Evolutionary conservation across 1,139 yeast species (phyloP), one percentile per base, ranked within the genome.

Genomic region (Candida frijolesensis): DNA sequence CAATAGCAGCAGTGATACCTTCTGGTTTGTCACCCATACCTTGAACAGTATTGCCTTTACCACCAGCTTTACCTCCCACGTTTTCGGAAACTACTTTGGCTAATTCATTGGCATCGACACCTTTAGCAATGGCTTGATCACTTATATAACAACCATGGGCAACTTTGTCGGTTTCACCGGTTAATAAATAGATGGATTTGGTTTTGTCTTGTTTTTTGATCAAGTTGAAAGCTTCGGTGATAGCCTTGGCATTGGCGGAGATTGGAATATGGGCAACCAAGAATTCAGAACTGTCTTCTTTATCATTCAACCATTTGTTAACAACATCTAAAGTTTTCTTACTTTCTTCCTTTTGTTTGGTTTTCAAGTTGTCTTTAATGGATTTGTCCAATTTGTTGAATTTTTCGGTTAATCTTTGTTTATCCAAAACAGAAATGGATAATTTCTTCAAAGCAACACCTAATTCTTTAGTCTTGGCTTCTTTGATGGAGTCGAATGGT

Each of bases 51-150:
- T 91, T 89, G 55, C 97, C 98, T 72, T 90, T 94, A 68, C 99
- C 99, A 72, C 99, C 99, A 53, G 97, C 96, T 69, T 88, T 89
- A 70, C 99, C 99, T 58, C 99, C 99, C 60, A 95, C 84, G 61
- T 79, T 77, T 49, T 75, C 72, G 45, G 92, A 76, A 44, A 89
- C 98, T 51, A 80, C 74, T 50, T 78, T 73, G 37, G 96, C 96
- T 59, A 91, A 79, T 32, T 82, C 91, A 55, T 82, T 74, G 38
- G 97, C 97, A 59, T 84, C 79, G 41, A 90, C 74, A 49, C 94
- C 94, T 68, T 87, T 83, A 47, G 78, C 79, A 56, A 85, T 74
- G 35, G 92, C 89, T 47, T 71, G 84, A 57, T 88, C 85, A 3
- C 96, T 83, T 51, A 94, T 79, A 71, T 84, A 92, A 69, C 96